Evolutionary conservation across 805 yeast species (phyloP).

Genomic region (Novakomyces olei): DNA sequence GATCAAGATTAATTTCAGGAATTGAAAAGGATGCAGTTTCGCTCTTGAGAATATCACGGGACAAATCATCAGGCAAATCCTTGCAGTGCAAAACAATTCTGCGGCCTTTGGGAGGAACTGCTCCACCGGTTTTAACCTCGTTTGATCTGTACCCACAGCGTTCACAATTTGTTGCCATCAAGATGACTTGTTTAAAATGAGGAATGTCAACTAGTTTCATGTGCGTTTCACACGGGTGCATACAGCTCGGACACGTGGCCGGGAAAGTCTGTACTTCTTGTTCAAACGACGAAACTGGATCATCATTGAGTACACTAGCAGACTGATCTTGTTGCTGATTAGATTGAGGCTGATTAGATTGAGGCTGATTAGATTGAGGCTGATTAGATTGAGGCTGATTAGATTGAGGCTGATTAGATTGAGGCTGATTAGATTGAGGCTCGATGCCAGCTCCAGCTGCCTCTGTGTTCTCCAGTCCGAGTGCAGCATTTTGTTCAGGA

Average conservation of each 20-base stretch:
- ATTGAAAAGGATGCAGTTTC: slow-evolving; percentile 73
- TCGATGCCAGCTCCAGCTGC: slow-evolving; percentile 27
- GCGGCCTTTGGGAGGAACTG: slow-evolving; percentile 68
- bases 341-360: no score
- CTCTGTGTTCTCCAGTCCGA: slow-evolving; percentile 54
- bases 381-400: no score
- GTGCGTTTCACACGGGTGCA: slow-evolving; percentile 63
- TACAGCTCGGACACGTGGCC: slow-evolving; percentile 85
- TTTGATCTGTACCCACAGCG: slow-evolving; percentile 88
- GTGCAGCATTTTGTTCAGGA: slow-evolving; percentile 64
- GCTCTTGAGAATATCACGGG: slow-evolving; percentile 82
- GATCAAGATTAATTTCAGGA: slow-evolving; percentile 76
- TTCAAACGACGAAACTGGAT: slow-evolving; percentile 10
- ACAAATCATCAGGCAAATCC: slow-evolving; percentile 79
- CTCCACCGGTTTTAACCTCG: slow-evolving; percentile 98
- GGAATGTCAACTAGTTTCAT: slow-evolving; percentile 96
- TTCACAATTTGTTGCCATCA: slow-evolving; percentile 87
- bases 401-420: no score
- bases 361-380: no score
- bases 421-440: no score
- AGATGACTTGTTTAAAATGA: slow-evolving; percentile 88
- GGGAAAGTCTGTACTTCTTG: slow-evolving; percentile 81
- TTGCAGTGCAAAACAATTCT: slow-evolving; percentile 50
- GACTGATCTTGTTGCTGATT: slow-evolving; percentile 3
- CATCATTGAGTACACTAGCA: background rate